Evolutionary conservation across 768 basidiomycete species (phyloP).

Genomic region (Coprinopsis sp.): DNA sequence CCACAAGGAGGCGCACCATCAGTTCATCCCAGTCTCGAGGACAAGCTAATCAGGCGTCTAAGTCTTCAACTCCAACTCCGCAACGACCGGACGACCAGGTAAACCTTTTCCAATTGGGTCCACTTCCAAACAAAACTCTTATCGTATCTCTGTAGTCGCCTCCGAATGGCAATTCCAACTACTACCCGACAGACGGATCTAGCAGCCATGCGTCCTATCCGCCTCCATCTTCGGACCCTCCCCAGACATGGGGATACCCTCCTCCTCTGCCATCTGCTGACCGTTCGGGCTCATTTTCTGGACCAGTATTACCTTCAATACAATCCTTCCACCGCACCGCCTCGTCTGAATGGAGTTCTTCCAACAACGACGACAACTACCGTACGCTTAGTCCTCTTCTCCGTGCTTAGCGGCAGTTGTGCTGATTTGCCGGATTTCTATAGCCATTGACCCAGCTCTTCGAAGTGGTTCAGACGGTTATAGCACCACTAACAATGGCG

Average conservation of each 20-base stretch:
- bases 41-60: constrained; percentile 43
- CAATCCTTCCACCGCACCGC: constrained; percentile 44
- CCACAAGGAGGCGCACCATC: constrained; percentile 36
- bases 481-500: background rate
- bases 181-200: background rate
- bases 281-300: constrained; percentile 44
- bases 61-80: constrained; percentile 43
- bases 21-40: constrained; percentile 32
- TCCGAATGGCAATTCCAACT: background rate
- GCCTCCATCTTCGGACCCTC: constrained; percentile 36
- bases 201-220: constrained; percentile 12
- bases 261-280: constrained; percentile 35
- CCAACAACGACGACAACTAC: constrained; percentile 9
- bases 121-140: constrained; percentile 1
- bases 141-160: constrained; percentile 9
- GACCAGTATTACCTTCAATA: constrained; percentile 50
- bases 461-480: constrained; percentile 25
- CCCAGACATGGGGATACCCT: constrained; percentile 55
- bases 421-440: constrained; percentile 19
- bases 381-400: constrained; percentile 4
- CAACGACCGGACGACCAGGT: constrained; percentile 45
- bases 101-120: constrained; percentile 9
- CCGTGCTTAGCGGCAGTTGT: background rate
- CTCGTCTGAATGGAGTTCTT: constrained; percentile 24
- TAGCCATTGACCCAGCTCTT: constrained; percentile 37